Conservation (phyloP, 202 grass and related monocot genomes). For the Eragrostis tef region DNA sequence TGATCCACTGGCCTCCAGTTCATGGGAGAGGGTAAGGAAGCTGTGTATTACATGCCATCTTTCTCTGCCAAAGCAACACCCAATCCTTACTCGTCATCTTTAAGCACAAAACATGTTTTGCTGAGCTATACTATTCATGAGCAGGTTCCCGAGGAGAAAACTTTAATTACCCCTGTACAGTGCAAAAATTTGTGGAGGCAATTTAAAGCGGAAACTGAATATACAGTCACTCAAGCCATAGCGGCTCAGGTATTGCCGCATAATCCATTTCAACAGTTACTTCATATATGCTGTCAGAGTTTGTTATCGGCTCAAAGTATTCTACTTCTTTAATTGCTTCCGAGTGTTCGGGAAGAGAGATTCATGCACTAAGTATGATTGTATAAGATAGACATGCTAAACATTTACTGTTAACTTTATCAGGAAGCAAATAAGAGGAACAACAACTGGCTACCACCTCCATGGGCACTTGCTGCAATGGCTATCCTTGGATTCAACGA, state of each 20-base stretch:
- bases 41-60: constrained; percentile 26
- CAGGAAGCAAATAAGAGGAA: constrained; percentile 98
- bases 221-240: constrained; percentile 94
- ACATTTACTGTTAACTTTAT: constrained; percentile 43
- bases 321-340: constrained; percentile 16
- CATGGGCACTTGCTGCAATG: constrained; percentile 93
- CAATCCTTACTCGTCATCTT: constrained; percentile 24
- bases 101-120: constrained; percentile 45
- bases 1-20: constrained; percentile 92
- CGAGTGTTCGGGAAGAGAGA: constrained; percentile 7
- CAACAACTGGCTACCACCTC: constrained; percentile 95
- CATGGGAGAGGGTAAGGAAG: constrained; percentile 85
- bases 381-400: constrained; percentile 34
- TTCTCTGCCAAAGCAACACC: constrained; percentile 30
- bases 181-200: constrained; percentile 97
- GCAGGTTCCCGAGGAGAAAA: constrained; percentile 75
- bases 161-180: constrained; percentile 92
- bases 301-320: constrained; percentile 2
- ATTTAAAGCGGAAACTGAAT: constrained; percentile 95
- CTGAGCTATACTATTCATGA: constrained; percentile 35
- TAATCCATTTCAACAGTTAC: constrained; percentile 16
- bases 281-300: constrained; percentile 7
- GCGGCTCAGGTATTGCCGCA: constrained; percentile 76
- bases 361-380: not conserved
- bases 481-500: constrained; percentile 91